Evolutionary conservation across 2,329 filamentous ascomycete species (phyloP), one percentile per base, ranked within the genome.

Genomic region (Aspergillus intermedius): DNA sequence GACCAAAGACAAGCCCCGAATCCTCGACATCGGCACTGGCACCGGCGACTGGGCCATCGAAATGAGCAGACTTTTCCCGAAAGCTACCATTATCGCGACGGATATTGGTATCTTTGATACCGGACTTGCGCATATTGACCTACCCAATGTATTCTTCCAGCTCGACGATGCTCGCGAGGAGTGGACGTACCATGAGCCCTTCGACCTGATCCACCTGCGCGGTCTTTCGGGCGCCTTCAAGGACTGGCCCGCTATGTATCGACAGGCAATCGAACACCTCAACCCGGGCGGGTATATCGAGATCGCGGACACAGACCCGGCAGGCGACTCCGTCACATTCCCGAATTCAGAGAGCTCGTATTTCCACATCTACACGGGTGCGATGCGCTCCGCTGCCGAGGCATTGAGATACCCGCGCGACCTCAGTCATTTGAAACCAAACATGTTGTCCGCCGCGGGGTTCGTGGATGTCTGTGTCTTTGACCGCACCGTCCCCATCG

Each of bases 31-130:
- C 15, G 75, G 75, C 22, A 75, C 75, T 3, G 75, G 75, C 0
- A 72, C 74, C 0, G 75, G 74, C 6, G 68, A 77, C 50, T 77
- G 75, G 75, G 73, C 74, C 19, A 66, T 75, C 10, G 71, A 69
- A 47, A 74, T 76, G 63, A 71, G 72, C 9, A 64, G 67, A 44
- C 60, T 64, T 35, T 71, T 71, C 49, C 74, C 75, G 6, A 59
- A 67, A 15, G 64, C 72, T 22, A 70, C 75, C 47, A 70, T 78
- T n/a, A 71, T 77, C 22, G 75, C 74, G 22, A 67, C 67, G 2
- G 70, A 72, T 43, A 67, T 72, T 23, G 62, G 65, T 22, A 53
- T 69, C 46, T 71, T 77, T 52, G 74, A 76, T 52, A 66, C 71
- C 49, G 63, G 64, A 2, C 60, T 69, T 1, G 58, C 54, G 22